Conservation (phyloP, 768 basidiomycete genomes). For the Pulveroboletus ravenelii region DNA sequence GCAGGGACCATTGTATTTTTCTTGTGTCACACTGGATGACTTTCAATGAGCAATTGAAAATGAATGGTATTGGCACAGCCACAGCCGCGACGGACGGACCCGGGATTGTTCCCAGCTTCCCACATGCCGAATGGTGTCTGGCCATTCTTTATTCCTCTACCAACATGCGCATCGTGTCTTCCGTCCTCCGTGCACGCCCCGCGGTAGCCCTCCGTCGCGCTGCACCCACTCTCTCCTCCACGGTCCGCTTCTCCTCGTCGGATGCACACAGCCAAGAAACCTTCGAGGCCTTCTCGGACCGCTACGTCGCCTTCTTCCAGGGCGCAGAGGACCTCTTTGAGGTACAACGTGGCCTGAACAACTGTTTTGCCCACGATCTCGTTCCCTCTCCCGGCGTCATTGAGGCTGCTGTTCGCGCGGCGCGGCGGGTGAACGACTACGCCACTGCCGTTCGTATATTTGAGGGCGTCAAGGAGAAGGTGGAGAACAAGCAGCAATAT, state of each 20-base stretch:
- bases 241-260: conserved; percentile 37
- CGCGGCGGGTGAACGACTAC: conserved; percentile 92
- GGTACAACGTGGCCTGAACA: conserved; percentile 97
- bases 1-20: no score
- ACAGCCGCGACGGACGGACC: no score
- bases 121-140: no score
- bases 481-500: conserved; percentile 96
- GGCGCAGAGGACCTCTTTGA: conserved; percentile 95
- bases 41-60: no score
- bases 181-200: conserved; percentile 61
- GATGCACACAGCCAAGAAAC: conserved; percentile 80
- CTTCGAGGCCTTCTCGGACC: conserved; percentile 90
- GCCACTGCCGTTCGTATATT: conserved; percentile 95
- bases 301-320: conserved; percentile 92
- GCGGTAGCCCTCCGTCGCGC: conserved; percentile 36
- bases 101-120: no score
- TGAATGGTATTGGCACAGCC: no score
- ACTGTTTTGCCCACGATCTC: conserved; percentile 98
- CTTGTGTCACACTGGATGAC: no score
- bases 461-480: conserved; percentile 95
- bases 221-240: conserved; percentile 40
- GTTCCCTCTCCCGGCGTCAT: conserved; percentile 81
- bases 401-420: conserved; percentile 83
- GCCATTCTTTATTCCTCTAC: conserved; percentile 9
- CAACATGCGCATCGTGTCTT: conserved; percentile 58